Conservation (phyloP, 805 yeast species). For the Ogataea neopini region DNA sequence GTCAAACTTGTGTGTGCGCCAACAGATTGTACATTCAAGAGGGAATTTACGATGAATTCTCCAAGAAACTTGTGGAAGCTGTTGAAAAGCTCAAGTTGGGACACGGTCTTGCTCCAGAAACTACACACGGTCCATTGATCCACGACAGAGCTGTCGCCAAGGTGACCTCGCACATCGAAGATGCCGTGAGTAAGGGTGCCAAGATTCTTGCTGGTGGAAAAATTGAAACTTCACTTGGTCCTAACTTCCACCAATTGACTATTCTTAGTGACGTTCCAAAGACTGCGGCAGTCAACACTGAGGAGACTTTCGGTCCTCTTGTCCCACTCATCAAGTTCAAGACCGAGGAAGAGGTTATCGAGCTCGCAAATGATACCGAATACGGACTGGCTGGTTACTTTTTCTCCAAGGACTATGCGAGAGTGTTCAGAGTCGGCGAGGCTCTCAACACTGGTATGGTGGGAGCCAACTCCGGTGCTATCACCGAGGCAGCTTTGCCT, state of each 20-base stretch:
- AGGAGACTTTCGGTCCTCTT: slow-evolving; percentile 83
- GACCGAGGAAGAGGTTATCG: slow-evolving; percentile 63
- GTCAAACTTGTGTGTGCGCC: slow-evolving; percentile 84
- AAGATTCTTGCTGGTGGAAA: slow-evolving; percentile 61
- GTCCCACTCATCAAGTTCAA: slow-evolving; percentile 68
- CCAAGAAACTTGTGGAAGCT: slow-evolving; percentile 46
- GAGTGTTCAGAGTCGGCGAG: slow-evolving; percentile 64
- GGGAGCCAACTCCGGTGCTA: slow-evolving; percentile 74
- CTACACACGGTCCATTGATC: slow-evolving; percentile 78
- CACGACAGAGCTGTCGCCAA: slow-evolving; percentile 61
- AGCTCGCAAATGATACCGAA: slow-evolving; percentile 62
- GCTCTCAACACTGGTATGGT: slow-evolving; percentile 77
- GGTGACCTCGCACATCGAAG: slow-evolving; percentile 61
- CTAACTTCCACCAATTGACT: slow-evolving; percentile 67
- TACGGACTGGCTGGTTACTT: slow-evolving; percentile 82
- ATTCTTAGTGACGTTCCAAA: slow-evolving; percentile 59
- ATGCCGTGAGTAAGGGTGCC: slow-evolving; percentile 71
- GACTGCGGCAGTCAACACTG: slow-evolving; percentile 57
- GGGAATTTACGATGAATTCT: slow-evolving; percentile 62
- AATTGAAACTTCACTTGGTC: slow-evolving; percentile 55
- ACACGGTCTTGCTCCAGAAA: slow-evolving; percentile 55
- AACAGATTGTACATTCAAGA: slow-evolving; percentile 69
- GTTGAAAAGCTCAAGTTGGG: slow-evolving; percentile 56
- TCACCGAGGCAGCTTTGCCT: slow-evolving; percentile 68
- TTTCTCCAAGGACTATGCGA: slow-evolving; percentile 54